Evolutionary conservation across 331 rosid genomes (phyloP).

Genomic region (Telfairia occidentalis): DNA sequence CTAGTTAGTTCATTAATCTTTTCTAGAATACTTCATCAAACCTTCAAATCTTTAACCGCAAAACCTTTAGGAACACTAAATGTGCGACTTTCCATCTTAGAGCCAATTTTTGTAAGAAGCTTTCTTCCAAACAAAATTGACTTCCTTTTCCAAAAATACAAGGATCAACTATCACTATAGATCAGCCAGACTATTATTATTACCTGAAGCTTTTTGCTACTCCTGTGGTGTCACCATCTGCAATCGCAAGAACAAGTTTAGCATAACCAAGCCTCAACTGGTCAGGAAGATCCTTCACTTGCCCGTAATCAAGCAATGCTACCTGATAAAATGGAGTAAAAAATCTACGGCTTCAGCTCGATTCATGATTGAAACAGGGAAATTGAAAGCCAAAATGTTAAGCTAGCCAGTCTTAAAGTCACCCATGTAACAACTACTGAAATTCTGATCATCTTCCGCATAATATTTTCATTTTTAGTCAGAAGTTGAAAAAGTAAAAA

Average conservation of each 20-base stretch:
- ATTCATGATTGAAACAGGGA: neutral
- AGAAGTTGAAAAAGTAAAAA: neutral
- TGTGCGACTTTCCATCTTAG: neutral
- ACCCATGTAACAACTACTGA: neutral
- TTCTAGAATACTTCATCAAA: neutral
- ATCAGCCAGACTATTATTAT: neutral
- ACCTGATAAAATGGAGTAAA: slow-evolving; percentile 34
- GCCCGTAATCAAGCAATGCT: slow-evolving; percentile 92
- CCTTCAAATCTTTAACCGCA: neutral
- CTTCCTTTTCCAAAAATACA: neutral
- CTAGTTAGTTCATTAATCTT: neutral
- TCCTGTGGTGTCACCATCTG: slow-evolving; percentile 54
- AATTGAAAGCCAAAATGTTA: neutral
- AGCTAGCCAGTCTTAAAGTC: neutral
- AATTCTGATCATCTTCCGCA: neutral
- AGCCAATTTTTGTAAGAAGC: neutral
- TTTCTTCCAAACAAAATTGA: slow-evolving; percentile 4
- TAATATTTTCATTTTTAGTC: neutral
- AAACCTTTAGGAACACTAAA: neutral
- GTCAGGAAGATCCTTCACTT: slow-evolving; percentile 96
- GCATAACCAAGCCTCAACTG: slow-evolving; percentile 88
- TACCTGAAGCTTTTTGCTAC: slow-evolving; percentile 82
- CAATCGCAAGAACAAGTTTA: slow-evolving; percentile 73
- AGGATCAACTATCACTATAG: neutral
- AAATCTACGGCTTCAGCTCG: neutral